Evolutionary conservation across 768 basidiomycete genomes (phyloP).

Genomic region (Boletus rufocinnamomeus): DNA sequence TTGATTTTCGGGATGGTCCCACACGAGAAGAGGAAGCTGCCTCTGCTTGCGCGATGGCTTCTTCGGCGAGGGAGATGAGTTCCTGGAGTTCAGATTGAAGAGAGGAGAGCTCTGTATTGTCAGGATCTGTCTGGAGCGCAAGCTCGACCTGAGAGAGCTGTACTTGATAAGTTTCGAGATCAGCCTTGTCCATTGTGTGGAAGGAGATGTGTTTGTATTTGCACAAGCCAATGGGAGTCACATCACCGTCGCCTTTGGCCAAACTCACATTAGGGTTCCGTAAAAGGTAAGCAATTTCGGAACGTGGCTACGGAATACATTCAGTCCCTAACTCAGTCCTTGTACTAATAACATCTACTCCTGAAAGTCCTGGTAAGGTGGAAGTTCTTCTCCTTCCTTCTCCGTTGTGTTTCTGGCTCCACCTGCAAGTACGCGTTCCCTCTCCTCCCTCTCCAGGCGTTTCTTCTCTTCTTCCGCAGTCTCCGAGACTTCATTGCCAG

Average conservation of each 20-base stretch:
- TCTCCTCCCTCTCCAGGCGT: slow-evolving; percentile 64
- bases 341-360: slow-evolving; percentile 7
- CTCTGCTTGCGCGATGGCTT: slow-evolving; percentile 67
- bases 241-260: neutral
- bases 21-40: slow-evolving; percentile 61
- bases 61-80: slow-evolving; percentile 79
- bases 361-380: slow-evolving; percentile 45
- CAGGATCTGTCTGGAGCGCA: slow-evolving; percentile 73
- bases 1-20: slow-evolving; percentile 56
- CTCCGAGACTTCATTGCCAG: slow-evolving; percentile 36
- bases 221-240: neutral
- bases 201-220: neutral
- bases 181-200: slow-evolving; percentile 52
- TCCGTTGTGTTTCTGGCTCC: slow-evolving; percentile 33
- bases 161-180: slow-evolving; percentile 88
- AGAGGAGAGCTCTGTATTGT: slow-evolving; percentile 69
- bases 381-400: slow-evolving; percentile 39
- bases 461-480: slow-evolving; percentile 67
- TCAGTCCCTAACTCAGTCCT: neutral
- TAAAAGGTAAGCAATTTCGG: slow-evolving; percentile 18
- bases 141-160: slow-evolving; percentile 88
- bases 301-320: neutral
- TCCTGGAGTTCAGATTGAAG: slow-evolving; percentile 78
- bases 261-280: slow-evolving; percentile 15
- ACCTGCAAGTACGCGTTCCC: slow-evolving; percentile 50